Base-by-base conservation (phyloP, 179 eudicot species). In the Corrigiola litoralis region DNA sequence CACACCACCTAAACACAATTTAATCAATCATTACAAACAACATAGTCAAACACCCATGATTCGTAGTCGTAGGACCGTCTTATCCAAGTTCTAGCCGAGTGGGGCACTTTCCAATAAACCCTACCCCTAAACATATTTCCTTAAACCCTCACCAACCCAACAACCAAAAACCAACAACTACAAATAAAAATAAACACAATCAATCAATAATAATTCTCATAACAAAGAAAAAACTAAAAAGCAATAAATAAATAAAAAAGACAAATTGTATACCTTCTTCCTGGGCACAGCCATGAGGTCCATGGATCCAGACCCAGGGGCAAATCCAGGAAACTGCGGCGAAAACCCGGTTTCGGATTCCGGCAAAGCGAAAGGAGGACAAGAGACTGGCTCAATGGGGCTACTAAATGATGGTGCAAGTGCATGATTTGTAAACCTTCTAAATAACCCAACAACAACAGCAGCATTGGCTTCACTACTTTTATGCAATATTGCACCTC, bases 211-310 rank as follows among this genome's bases (percentile, higher is more conserved):
- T n/a, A n/a, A n/a, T n/a, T n/a, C n/a, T n/a, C n/a, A n/a, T n/a
- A n/a, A n/a, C 60, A 50, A 58, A 49, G 45, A 27, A 32, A 34
- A 68, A 20, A 53, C 29, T 23, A 13, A 29, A 48, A 68, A 14
- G 20, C 36, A 6, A 50, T 0, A 27, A 2, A 27, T 2, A 0
- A 20, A 10, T 0, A 42, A 24, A 14, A 16, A 0, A 4, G 1
- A 8, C 6, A 47, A 58, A 23, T 13, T 17, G 4, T n/a, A 20
- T 7, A 88, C 95, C 92, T 84, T 88, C 75, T 49, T 82, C 47
- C 81, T 85, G 47, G 95, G 95, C 5, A 88, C 92, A 36, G 95
- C 95, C 97, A 90, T 88, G 69, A 88, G 89, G 71, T 88, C 90
- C 84, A 90, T 79, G 23, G 86, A 79, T 18, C 92, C 88, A 53